Conservation (phyloP, 352 stramenopile genomes). For the Globisporangium megalacanthum region DNA sequence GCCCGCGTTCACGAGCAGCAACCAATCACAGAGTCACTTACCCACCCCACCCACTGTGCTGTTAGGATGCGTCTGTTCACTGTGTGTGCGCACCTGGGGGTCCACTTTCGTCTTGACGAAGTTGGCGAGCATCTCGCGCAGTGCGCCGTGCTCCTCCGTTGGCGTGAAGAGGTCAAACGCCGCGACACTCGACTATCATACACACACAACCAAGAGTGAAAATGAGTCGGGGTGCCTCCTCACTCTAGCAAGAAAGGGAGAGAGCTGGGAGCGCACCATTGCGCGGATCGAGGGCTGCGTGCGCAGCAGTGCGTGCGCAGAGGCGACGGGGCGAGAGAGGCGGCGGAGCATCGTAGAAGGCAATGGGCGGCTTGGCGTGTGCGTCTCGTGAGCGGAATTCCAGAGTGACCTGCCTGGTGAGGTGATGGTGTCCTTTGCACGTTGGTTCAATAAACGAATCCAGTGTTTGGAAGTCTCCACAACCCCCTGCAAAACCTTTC, state of each 20-base stretch:
- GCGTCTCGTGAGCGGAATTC: constrained; percentile 3
- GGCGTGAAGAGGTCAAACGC: constrained; percentile 80
- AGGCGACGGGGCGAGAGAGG: constrained; percentile 19
- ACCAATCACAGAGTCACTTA: too few relatives aligned
- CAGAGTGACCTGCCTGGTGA: too few relatives aligned
- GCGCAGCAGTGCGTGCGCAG: constrained; percentile 5
- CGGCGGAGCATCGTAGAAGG: constrained; percentile 8
- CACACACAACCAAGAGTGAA: constrained; percentile 4
- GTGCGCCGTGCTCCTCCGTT: constrained; percentile 83
- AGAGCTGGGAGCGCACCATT: constrained; percentile 2
- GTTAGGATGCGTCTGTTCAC: too few relatives aligned
- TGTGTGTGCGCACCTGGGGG: constrained; percentile 73
- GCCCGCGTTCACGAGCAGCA: neutral
- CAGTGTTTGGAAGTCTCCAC: too few relatives aligned
- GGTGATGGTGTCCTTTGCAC: too few relatives aligned
- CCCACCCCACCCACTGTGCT: neutral
- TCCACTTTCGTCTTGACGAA: constrained; percentile 97
- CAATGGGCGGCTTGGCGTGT: neutral
- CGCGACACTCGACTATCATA: constrained; percentile 3
- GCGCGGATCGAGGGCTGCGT: neutral
- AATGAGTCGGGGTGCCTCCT: neutral
- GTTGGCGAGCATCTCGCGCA: constrained; percentile 91
- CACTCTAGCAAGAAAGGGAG: neutral
- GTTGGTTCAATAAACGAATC: too few relatives aligned
- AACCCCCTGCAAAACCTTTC: too few relatives aligned